Conservation (phyloP, 805 yeast genomes). For the Saturnispora sekii region DNA sequence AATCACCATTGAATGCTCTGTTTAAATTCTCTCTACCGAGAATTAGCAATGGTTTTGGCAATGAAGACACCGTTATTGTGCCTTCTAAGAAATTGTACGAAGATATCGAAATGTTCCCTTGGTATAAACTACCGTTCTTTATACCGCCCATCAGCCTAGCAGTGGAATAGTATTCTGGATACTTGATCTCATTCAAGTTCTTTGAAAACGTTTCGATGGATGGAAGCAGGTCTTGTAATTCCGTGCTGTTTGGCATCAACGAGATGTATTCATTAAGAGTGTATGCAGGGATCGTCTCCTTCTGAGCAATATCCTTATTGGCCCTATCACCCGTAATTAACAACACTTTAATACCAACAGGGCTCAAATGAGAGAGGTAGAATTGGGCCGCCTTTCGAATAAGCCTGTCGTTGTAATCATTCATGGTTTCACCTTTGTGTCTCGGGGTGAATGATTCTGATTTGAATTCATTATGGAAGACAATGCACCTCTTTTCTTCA, state of each 20-base stretch:
- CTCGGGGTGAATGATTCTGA: conserved; percentile 61
- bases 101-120: conserved; percentile 72
- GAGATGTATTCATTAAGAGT: conserved; percentile 64
- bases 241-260: conserved; percentile 59
- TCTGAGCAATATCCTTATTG: conserved; percentile 47
- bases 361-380: conserved; percentile 57
- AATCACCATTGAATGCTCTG: conserved; percentile 87
- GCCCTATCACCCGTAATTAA: conserved; percentile 71
- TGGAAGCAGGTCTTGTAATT: conserved; percentile 71
- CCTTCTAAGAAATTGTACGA: conserved; percentile 88
- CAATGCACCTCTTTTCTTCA: conserved; percentile 74
- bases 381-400: conserved; percentile 67
- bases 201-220: conserved; percentile 32
- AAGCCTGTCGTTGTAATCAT: conserved; percentile 88
- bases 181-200: conserved; percentile 42
- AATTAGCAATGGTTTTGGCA: conserved; percentile 72
- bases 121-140: conserved; percentile 76
- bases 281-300: conserved; percentile 44
- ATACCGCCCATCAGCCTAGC: conserved; percentile 87
- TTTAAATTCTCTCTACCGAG: conserved; percentile 79
- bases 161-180: conserved; percentile 68
- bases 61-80: conserved; percentile 56
- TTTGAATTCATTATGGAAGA: conserved; percentile 88
- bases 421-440: conserved; percentile 56
- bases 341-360: conserved; percentile 35